These are phyloP conservation scores for Mycena vitilis DNA, from an alignment of 768 basidiomycete species.

Conservation along the genomic window DNA sequence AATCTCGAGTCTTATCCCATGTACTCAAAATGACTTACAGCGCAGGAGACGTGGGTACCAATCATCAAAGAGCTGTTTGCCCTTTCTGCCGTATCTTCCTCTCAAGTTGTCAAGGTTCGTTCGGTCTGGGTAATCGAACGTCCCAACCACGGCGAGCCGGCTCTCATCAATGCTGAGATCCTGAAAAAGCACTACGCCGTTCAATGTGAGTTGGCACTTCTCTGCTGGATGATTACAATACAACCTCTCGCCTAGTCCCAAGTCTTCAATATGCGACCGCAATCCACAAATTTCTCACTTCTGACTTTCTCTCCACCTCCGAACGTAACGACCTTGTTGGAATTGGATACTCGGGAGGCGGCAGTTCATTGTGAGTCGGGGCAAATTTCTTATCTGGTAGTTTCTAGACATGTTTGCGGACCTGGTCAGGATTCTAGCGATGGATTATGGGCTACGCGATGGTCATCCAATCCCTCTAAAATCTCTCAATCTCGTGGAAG, in stretches of 20 bases:
- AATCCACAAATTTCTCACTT: constrained; percentile 34
- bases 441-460: constrained; percentile 18
- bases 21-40: not conserved
- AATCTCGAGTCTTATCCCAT: not conserved
- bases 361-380: constrained; percentile 26
- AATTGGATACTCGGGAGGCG: constrained; percentile 34
- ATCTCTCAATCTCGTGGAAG: constrained; percentile 19
- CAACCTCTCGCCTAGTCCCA: constrained; percentile 11
- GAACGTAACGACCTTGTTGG: constrained; percentile 31
- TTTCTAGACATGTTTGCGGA: not conserved
- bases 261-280: constrained; percentile 28
- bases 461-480: constrained; percentile 17
- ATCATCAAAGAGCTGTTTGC: constrained; percentile 24
- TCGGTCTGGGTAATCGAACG: constrained; percentile 30
- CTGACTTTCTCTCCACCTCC: constrained; percentile 20
- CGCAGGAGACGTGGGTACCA: constrained; percentile 30
- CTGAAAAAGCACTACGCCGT: constrained; percentile 28
- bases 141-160: constrained; percentile 27
- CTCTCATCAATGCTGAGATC: constrained; percentile 16
- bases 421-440: constrained; percentile 20
- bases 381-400: not conserved
- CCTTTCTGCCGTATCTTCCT: not conserved
- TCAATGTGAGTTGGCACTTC: constrained; percentile 8
- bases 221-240: not conserved
- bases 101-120: not conserved